Percentiles rank a stretch among this genome's conserved stretches.
These are phyloP conservation scores for Acanthamoeba healyi DNA, from an alignment of 208 protist genomes.

Conservation along the genomic window DNA sequence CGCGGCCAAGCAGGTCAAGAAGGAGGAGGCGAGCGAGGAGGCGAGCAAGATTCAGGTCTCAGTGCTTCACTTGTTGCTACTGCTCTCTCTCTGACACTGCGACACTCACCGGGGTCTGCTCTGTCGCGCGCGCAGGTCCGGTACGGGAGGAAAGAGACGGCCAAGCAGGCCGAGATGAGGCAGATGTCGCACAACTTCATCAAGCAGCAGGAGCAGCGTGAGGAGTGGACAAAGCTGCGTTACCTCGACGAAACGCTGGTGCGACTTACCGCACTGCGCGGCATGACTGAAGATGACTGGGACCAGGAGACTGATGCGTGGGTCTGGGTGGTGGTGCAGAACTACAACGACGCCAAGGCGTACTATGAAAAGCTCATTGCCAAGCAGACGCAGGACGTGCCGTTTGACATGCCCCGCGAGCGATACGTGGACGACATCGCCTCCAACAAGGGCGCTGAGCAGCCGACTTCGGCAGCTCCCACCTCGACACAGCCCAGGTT, in stretches of 20 bases:
- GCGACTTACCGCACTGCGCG: too few species aligned
- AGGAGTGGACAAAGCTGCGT: constrained; percentile 38
- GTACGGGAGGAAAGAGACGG: constrained; percentile 11
- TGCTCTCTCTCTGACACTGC: too few species aligned
- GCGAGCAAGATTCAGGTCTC: constrained; percentile 58
- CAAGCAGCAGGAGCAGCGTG: constrained; percentile 48
- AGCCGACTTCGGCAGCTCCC: not conserved
- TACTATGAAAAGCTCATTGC: constrained; percentile 50
- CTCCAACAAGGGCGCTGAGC: constrained; percentile 44
- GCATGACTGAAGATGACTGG: too few species aligned
- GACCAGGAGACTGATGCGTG: too few species aligned
- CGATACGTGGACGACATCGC: constrained; percentile 56
- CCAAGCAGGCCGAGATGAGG: constrained; percentile 24
- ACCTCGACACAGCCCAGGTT: constrained; percentile 13
- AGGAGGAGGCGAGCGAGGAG: constrained; percentile 8
- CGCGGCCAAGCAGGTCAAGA: not conserved
- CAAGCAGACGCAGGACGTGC: constrained; percentile 56
- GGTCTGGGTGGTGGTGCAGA: not conserved
- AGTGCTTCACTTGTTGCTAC: not conserved
- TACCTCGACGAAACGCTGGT: constrained; percentile 43
- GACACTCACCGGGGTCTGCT: too few species aligned
- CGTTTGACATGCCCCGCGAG: constrained; percentile 49
- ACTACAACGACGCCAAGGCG: constrained; percentile 58
- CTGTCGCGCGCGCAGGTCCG: not conserved
- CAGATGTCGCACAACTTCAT: constrained; percentile 47